Conservation (phyloP, 2,329 filamentous ascomycete species). For the Fusarium heterosporum region DNA sequence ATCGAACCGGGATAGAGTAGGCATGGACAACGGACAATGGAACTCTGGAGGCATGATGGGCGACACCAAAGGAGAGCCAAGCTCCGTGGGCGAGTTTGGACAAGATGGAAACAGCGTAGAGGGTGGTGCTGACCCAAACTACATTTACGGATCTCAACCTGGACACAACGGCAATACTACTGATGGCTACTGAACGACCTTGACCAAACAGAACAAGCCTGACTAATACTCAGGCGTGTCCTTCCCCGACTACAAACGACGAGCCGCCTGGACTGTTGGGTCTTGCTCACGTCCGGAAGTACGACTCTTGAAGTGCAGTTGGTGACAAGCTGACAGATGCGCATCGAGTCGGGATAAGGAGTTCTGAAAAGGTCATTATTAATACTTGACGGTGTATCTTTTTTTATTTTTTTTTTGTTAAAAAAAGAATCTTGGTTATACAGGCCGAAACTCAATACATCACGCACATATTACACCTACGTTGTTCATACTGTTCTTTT, state of each 20-base stretch:
- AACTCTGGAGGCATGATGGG: constrained; percentile 47
- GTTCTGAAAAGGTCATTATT: constrained; percentile 23
- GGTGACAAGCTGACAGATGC: constrained; percentile 40
- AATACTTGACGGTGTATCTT: constrained; percentile 18
- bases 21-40: constrained; percentile 51
- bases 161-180: constrained; percentile 69
- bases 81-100: constrained; percentile 55
- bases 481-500: not conserved
- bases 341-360: constrained; percentile 35
- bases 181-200: constrained; percentile 62
- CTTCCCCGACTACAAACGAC: no score
- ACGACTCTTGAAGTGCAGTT: no score
- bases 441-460: no score
- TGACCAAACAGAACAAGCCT: not conserved
- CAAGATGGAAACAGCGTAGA: constrained; percentile 58
- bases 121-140: constrained; percentile 56
- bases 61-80: constrained; percentile 50
- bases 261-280: no score
- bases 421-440: not conserved
- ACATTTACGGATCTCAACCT: constrained; percentile 66
- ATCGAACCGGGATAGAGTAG: constrained; percentile 55
- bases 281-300: no score
- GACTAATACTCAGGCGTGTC: not conserved
- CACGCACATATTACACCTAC: not conserved
- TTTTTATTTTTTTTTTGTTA: not conserved